Conservation (phyloP, 768 basidiomycete species). For the Tulasnella sp. region DNA sequence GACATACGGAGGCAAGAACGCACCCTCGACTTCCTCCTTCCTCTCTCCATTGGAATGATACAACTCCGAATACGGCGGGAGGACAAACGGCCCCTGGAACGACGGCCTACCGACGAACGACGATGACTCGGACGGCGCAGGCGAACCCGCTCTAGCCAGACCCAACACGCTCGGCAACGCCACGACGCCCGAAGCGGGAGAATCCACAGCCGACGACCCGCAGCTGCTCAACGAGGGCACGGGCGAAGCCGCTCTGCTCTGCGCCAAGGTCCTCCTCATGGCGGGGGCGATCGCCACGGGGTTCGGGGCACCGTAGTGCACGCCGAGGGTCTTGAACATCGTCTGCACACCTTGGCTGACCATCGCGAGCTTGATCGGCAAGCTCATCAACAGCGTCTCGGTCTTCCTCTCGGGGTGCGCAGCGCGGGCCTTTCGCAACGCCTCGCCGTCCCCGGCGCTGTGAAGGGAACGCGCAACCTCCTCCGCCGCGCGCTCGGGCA, state of each 20-base stretch:
- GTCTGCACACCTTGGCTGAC: slow-evolving; percentile 6
- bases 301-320: neutral
- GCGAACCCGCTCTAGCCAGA: neutral
- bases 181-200: neutral
- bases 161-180: neutral
- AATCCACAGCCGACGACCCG: neutral
- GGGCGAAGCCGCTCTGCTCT: neutral
- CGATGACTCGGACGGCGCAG: slow-evolving; percentile 36
- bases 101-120: slow-evolving; percentile 19
- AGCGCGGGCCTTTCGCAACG: neutral
- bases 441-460: neutral
- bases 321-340: slow-evolving; percentile 9
- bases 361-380: slow-evolving; percentile 1
- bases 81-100: slow-evolving; percentile 26
- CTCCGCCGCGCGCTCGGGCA: neutral
- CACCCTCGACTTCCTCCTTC: slow-evolving; percentile 3
- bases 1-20: slow-evolving; percentile 12
- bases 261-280: neutral
- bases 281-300: neutral
- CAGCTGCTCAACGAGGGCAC: neutral
- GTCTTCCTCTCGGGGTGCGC: slow-evolving; percentile 2
- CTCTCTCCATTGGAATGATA: slow-evolving; percentile 59
- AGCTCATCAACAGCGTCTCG: slow-evolving; percentile 9
- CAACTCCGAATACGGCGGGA: slow-evolving; percentile 66
- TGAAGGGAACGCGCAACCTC: neutral